Conservation (phyloP, 257 asterid species). For the Solanum phureja region DNA sequence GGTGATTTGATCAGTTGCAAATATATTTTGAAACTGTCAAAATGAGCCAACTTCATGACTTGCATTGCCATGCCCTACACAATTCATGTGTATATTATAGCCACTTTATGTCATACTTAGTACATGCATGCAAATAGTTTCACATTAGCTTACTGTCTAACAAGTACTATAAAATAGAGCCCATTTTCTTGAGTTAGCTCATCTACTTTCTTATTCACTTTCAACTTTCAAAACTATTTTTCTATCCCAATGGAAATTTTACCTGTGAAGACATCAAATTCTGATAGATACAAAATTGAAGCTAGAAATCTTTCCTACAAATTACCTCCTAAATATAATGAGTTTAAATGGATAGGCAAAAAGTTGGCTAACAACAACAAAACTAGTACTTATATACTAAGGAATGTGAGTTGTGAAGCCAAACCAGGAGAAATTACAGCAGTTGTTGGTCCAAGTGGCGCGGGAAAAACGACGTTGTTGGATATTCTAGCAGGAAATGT, state of each 20-base stretch:
- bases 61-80: background rate
- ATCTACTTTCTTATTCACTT: constrained; percentile 16
- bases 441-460: constrained; percentile 78
- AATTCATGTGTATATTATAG: background rate
- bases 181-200: constrained; percentile 26
- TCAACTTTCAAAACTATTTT: background rate
- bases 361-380: background rate
- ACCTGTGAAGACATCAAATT: constrained; percentile 13
- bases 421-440: constrained; percentile 65
- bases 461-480: constrained; percentile 71
- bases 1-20: background rate
- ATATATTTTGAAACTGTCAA: background rate
- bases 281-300: constrained; percentile 24
- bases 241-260: constrained; percentile 34
- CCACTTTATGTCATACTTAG: background rate
- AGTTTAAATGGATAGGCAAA: constrained; percentile 8
- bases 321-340: constrained; percentile 16
- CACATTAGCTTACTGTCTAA: background rate
- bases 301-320: constrained; percentile 38
- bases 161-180: constrained; percentile 9
- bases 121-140: constrained; percentile 9
- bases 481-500: constrained; percentile 48
- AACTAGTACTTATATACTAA: constrained; percentile 24
- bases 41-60: background rate
- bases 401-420: constrained; percentile 48